Percentiles rank a stretch among this genome's conserved stretches.
These are phyloP conservation scores for Hypsizygus marmoreus DNA, from an alignment of 768 basidiomycete species.

Conservation along the genomic window DNA sequence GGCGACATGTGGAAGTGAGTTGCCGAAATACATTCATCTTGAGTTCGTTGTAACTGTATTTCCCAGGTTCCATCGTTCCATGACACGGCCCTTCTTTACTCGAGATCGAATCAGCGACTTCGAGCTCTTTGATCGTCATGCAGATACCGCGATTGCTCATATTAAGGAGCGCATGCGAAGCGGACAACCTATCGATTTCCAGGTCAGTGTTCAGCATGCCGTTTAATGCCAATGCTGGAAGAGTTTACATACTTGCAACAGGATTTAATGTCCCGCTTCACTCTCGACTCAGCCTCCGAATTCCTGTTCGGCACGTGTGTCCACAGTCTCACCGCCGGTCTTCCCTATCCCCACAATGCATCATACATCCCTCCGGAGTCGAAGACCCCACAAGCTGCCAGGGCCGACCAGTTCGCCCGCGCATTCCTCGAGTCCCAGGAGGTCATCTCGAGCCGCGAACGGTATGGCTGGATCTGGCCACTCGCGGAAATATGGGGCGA, in stretches of 20 bases:
- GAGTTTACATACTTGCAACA: too few species aligned
- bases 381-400: conserved; percentile 24
- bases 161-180: conserved; percentile 49
- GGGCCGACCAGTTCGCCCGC: conserved; percentile 44
- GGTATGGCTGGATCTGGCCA: conserved; percentile 55
- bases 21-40: background rate
- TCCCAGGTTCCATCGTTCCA: conserved; percentile 58
- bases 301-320: conserved; percentile 66
- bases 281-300: conserved; percentile 66
- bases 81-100: conserved; percentile 67
- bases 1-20: conserved; percentile 41
- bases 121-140: conserved; percentile 59
- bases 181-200: conserved; percentile 61
- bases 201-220: conserved; percentile 31
- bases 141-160: conserved; percentile 42
- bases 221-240: too few species aligned
- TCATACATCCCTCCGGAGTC: conserved; percentile 23
- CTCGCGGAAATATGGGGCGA: conserved; percentile 52
- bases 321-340: conserved; percentile 47
- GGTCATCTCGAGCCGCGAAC: conserved; percentile 41
- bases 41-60: background rate
- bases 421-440: conserved; percentile 54
- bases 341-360: conserved; percentile 54
- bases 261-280: conserved; percentile 64
- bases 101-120: conserved; percentile 61